Evolutionary conservation across 768 basidiomycete species (phyloP).

Genomic region (Leccinum fibrillosum): DNA sequence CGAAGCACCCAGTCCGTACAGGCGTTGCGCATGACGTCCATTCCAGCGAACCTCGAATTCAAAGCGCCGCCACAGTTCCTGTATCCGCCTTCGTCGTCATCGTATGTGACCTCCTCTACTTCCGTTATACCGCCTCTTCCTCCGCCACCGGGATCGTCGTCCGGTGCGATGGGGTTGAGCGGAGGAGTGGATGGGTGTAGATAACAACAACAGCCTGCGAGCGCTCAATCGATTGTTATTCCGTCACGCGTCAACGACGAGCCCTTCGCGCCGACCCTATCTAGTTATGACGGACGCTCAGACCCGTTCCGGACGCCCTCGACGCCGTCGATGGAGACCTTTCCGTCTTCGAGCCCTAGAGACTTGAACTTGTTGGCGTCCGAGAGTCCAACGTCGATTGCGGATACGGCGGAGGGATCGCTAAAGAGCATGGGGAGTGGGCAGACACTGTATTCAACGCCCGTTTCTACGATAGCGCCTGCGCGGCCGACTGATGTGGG

Average conservation of each 20-base stretch:
- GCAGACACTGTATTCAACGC: conserved; percentile 15
- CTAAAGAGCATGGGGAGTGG: conserved; percentile 14
- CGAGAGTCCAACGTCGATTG: not conserved
- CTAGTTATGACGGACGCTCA: conserved; percentile 8
- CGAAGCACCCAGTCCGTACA: conserved; percentile 44
- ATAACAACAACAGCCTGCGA: conserved; percentile 5
- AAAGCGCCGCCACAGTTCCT: conserved; percentile 16
- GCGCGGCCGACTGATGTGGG: not conserved
- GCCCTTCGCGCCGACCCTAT: conserved; percentile 25
- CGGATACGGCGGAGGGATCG: conserved; percentile 1
- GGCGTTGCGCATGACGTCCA: conserved; percentile 18
- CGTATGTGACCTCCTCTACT: not conserved
- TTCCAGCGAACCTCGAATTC: conserved; percentile 16
- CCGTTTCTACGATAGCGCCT: conserved; percentile 1
- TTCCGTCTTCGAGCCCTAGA: conserved; percentile 18
- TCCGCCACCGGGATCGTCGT: conserved; percentile 12
- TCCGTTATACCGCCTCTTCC: conserved; percentile 10
- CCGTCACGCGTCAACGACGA: conserved; percentile 29
- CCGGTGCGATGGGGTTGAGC: not conserved
- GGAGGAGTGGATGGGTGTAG: conserved; percentile 4
- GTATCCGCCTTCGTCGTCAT: conserved; percentile 21
- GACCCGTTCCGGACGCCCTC: conserved; percentile 32
- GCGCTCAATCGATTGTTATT: conserved; percentile 20
- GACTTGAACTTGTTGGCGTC: conserved; percentile 5
- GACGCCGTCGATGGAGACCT: conserved; percentile 28